These are phyloP conservation scores for Oxalis stricta DNA, from an alignment of 441 rosid genomes.

Conservation along the genomic window DNA sequence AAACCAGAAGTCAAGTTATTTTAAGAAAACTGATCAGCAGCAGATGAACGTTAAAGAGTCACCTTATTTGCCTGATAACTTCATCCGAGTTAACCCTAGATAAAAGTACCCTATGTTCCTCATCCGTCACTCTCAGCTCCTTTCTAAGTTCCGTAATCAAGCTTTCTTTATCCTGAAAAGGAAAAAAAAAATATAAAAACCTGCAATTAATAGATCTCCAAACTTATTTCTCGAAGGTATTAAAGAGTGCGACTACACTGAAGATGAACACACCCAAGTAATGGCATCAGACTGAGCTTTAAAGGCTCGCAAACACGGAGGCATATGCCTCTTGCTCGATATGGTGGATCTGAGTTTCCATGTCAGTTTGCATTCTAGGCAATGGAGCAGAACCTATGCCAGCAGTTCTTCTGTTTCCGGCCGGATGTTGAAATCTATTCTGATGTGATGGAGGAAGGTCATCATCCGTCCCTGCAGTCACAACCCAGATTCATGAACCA, in stretches of 20 bases:
- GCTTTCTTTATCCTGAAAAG: constrained; percentile 79
- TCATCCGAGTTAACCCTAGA: constrained; percentile 87
- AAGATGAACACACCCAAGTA: constrained; percentile 50
- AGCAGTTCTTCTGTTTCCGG: constrained; percentile 79
- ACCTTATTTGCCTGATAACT: constrained; percentile 78
- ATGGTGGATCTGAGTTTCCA: constrained; percentile 92
- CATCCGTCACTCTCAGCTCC: constrained; percentile 95
- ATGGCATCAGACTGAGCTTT: constrained; percentile 98
- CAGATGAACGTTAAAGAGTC: constrained; percentile 10
- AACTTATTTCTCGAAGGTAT: background rate
- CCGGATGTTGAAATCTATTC: constrained; percentile 67
- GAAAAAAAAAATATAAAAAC: no score
- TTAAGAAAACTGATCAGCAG: constrained; percentile 5
- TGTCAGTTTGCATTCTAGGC: constrained; percentile 66
- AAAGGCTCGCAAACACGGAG: constrained; percentile 85
- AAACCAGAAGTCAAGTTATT: constrained; percentile 9
- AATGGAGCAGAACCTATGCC: constrained; percentile 43
- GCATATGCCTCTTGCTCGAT: constrained; percentile 93
- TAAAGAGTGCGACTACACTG: background rate
- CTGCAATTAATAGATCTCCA: constrained; percentile 4
- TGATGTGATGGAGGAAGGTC: constrained; percentile 93
- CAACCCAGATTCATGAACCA: background rate
- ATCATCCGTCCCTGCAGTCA: constrained; percentile 79
- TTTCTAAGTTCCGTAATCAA: constrained; percentile 91
- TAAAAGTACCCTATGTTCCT: constrained; percentile 84